Conservation (phyloP, 768 basidiomycete species). For the Lactifluus subvellereus region DNA sequence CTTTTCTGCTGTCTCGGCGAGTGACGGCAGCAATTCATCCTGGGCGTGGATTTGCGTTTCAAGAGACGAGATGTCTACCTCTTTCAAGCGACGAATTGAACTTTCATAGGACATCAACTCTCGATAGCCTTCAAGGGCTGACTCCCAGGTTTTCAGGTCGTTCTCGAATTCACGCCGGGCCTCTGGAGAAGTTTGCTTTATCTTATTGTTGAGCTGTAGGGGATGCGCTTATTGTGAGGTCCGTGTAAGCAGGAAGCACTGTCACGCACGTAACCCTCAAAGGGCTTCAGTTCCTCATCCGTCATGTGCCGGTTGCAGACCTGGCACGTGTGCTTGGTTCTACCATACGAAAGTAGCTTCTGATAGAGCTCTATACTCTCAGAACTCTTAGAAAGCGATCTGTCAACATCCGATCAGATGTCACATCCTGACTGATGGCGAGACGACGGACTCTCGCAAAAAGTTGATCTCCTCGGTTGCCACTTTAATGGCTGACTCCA, state of each 20-base stretch:
- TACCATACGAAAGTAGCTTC: slow-evolving; percentile 49
- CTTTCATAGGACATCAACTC: slow-evolving; percentile 52
- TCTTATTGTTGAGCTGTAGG: slow-evolving; percentile 56
- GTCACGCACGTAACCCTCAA: slow-evolving; percentile 50
- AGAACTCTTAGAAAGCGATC: slow-evolving; percentile 28
- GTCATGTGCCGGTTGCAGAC: slow-evolving; percentile 70
- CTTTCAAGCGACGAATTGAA: slow-evolving; percentile 47
- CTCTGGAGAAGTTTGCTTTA: slow-evolving; percentile 51
- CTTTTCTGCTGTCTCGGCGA: slow-evolving; percentile 53
- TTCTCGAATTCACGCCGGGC: slow-evolving; percentile 37
- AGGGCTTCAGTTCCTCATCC: slow-evolving; percentile 46
- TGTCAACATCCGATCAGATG: slow-evolving; percentile 19
- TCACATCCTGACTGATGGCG: slow-evolving; percentile 2
- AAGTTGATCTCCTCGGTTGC: slow-evolving; percentile 40
- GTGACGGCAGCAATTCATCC: slow-evolving; percentile 48
- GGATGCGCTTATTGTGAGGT: background rate
- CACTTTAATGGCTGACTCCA: slow-evolving; percentile 47
- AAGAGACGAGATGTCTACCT: slow-evolving; percentile 58
- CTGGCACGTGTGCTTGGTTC: slow-evolving; percentile 60
- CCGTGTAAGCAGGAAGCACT: background rate
- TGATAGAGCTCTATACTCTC: slow-evolving; percentile 47
- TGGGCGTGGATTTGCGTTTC: slow-evolving; percentile 55
- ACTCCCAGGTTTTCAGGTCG: slow-evolving; percentile 56
- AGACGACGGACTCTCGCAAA: slow-evolving; percentile 39
- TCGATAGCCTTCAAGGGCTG: slow-evolving; percentile 51